Base-by-base conservation (phyloP, 2,329 filamentous ascomycete genomes). In the Monosporascus sp. region DNA sequence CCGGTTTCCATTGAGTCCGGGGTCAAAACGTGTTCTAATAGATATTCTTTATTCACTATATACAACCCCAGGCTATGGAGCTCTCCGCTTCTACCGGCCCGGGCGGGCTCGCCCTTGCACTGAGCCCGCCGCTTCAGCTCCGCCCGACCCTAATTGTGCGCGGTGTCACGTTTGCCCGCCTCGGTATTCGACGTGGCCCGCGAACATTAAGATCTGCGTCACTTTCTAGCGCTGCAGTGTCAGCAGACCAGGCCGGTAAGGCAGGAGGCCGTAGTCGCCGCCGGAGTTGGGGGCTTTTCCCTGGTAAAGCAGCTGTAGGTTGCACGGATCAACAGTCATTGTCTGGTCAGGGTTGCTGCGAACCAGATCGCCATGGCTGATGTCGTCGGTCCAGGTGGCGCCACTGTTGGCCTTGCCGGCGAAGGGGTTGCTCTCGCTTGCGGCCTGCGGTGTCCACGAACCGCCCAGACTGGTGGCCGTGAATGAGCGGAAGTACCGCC, bases 401-500 rank as follows among this genome's bases (percentile, higher is more conserved):
- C 81, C 84, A 49, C 77, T 85, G 70, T 87, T 87, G 27, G 76
- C 80, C 71, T 84, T 84, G 61, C 85, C 82, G n/a, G 84, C 84
- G 55, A 88, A 88, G 0, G 85, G 83, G n/a, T 67, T 71, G 59
- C 62, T 67, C 71, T 87, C 84, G 16, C 62, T 75, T 1, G 72
- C 71, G 2, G 83, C 81, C 61, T 86, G 78, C 9, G 76, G 59
- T 0, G 81, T 84, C 84, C 84, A 88, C 4, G 66, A 50, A 8
- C 84, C 85, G 38, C 66, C 64, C 8, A 87, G 73, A 61, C 72
- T 79, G 44, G 71, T 76, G 16, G 85, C 80, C 0, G 82, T 86
- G 72, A 83, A 87, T 1, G 83, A 86, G 53, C 84, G 82, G 78
- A 87, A 87, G 69, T 81, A 88, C 2, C 85, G 77, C 2, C 84